Conservation (phyloP, 257 asterid genomes). For the Ballota nigra region DNA sequence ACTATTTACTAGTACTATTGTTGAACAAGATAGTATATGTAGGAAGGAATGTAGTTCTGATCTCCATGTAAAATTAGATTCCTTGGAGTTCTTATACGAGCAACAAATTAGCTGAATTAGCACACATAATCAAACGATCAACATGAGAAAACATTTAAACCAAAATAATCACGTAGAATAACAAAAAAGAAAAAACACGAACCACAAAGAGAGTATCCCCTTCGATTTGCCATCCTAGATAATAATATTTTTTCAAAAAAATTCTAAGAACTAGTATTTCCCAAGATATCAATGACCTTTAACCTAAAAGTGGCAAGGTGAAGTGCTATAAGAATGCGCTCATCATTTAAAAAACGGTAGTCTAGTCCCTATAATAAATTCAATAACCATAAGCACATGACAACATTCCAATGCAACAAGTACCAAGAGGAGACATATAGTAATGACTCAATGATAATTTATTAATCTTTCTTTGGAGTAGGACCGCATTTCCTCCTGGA, state of each 20-base stretch:
- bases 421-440: not conserved
- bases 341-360: too few species aligned
- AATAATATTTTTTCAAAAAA: not conserved
- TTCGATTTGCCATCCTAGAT: not conserved
- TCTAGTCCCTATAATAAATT: not conserved
- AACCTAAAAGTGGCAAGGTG: not conserved
- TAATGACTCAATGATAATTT: slow-evolving; percentile 14
- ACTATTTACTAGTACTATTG: not conserved
- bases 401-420: not conserved
- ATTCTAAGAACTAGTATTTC: too few species aligned
- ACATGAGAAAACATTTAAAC: not conserved
- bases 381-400: not conserved
- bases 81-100: not conserved
- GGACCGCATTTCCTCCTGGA: slow-evolving; percentile 17
- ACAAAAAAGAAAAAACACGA: not conserved
- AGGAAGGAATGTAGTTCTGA: not conserved
- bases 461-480: not conserved
- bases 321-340: too few species aligned
- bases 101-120: not conserved
- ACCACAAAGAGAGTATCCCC: not conserved
- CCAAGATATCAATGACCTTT: not conserved
- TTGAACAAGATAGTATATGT: not conserved
- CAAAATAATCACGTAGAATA: not conserved
- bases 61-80: not conserved
- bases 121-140: not conserved